Percentiles rank a stretch among this genome's conserved stretches.
These are phyloP conservation scores for Pistacia atlantica DNA, from an alignment of 345 rosid genomes.

Conservation along the genomic window DNA sequence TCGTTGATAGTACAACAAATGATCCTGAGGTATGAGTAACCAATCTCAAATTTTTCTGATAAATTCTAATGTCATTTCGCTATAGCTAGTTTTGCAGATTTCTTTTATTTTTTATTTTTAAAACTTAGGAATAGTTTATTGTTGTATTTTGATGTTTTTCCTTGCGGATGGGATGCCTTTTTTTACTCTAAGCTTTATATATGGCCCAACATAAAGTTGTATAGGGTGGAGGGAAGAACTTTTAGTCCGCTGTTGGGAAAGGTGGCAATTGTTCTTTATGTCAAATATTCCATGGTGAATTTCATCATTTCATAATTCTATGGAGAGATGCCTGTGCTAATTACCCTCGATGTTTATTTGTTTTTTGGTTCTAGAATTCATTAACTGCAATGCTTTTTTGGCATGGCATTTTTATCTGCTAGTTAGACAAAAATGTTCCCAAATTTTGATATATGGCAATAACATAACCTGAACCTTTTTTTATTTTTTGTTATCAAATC, in stretches of 20 bases:
- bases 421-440: background rate
- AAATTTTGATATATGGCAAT: background rate
- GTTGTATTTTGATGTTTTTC: background rate
- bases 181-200: background rate
- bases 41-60: background rate
- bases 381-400: background rate
- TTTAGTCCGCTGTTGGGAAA: background rate
- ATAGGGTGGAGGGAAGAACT: background rate
- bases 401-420: background rate
- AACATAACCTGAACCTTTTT: background rate
- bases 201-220: background rate
- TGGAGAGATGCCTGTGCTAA: background rate
- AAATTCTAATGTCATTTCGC: background rate
- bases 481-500: slow-evolving; percentile 13
- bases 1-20: slow-evolving; percentile 21
- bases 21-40: slow-evolving; percentile 42
- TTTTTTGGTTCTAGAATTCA: slow-evolving; percentile 5
- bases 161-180: background rate
- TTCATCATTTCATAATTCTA: background rate
- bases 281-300: background rate
- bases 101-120: background rate
- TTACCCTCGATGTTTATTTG: background rate
- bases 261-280: background rate
- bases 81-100: background rate
- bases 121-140: background rate